A percentile compares a stretch with the other conserved stretches of the same genome.
Evolutionary conservation across 805 yeast species (phyloP).

Genomic region (Teunomyces gatunensis): DNA sequence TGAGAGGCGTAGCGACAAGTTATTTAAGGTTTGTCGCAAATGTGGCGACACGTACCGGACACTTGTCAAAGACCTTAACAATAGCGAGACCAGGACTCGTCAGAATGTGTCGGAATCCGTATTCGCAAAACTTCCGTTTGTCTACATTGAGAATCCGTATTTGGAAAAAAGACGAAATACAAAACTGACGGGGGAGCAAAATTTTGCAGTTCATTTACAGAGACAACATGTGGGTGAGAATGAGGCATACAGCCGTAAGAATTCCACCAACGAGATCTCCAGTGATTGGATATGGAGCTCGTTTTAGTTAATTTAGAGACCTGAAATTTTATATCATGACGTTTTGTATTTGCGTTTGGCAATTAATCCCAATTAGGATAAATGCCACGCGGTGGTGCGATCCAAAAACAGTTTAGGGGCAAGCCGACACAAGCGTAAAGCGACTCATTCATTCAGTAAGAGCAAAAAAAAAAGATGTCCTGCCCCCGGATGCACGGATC

Average conservation of each 20-base stretch:
- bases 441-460: neutral
- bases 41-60: slow-evolving; percentile 27
- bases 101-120: slow-evolving; percentile 9
- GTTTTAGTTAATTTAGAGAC: slow-evolving; percentile 22
- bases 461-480: neutral
- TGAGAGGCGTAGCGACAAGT: slow-evolving; percentile 15
- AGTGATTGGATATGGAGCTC: slow-evolving; percentile 56
- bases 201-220: slow-evolving; percentile 1
- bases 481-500: neutral
- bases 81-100: slow-evolving; percentile 8
- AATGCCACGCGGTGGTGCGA: neutral
- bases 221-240: neutral
- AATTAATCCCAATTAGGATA: neutral
- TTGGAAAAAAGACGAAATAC: slow-evolving; percentile 5
- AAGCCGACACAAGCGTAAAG: neutral
- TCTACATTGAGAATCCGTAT: slow-evolving; percentile 27
- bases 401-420: neutral
- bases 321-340: neutral
- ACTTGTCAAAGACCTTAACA: slow-evolving; percentile 10
- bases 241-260: slow-evolving; percentile 6
- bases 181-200: neutral
- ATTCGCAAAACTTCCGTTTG: slow-evolving; percentile 12
- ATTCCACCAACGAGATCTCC: slow-evolving; percentile 8
- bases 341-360: neutral
- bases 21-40: slow-evolving; percentile 32